Evolutionary conservation across 768 basidiomycete genomes (phyloP), one percentile per base, ranked within the genome.

Genomic region (Termitomyces sp.): DNA sequence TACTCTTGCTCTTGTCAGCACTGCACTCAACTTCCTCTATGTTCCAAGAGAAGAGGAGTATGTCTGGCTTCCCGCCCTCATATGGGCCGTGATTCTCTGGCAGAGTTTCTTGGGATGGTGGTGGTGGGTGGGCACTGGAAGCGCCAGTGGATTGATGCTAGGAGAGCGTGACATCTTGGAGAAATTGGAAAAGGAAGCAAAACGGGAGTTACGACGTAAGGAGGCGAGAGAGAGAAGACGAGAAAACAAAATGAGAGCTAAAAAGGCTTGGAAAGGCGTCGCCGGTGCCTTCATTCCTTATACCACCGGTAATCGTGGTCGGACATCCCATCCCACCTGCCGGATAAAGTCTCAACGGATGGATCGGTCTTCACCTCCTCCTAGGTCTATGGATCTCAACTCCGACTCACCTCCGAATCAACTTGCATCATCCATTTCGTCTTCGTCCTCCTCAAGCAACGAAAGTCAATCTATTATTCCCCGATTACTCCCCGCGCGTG

Each of bases 121-220:
- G 95, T 98, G 95, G 95, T 98, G 94, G 94, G 94, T 94, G 14
- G 95, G 95, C n/a, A 86, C 90, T 2, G 91, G 94, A 5, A 92
- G 90, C 80, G 91, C 88, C 9, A 81, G 87, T 34, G 75, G 76
- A 6, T 64, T 57, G 14, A 10, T 78, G 38, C 83, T 67, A 36
- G 70, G 70, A n/a, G 71, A 75, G 37, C 75, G 76, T 9, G 88
- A 89, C 64, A 79, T 92, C 53, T 87, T 91, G 67, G 88, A 91
- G 59, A 79, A 85, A 59, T 72, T 88, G 50, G 63, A 70, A 32
- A 75, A 74, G 56, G 76, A 85, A 66, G 84, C 83, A 63, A 87
- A 86, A 67, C 78, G 83, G 11, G 79, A 84, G 59, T 68, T 72
- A 32, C 78, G 83, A 59, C 78, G 82, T 20, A 72, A 72, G 46